Evolutionary conservation across 352 stramenopile species (phyloP), one percentile per base, ranked within the genome.

Genomic region (Plasmopara muralis): DNA sequence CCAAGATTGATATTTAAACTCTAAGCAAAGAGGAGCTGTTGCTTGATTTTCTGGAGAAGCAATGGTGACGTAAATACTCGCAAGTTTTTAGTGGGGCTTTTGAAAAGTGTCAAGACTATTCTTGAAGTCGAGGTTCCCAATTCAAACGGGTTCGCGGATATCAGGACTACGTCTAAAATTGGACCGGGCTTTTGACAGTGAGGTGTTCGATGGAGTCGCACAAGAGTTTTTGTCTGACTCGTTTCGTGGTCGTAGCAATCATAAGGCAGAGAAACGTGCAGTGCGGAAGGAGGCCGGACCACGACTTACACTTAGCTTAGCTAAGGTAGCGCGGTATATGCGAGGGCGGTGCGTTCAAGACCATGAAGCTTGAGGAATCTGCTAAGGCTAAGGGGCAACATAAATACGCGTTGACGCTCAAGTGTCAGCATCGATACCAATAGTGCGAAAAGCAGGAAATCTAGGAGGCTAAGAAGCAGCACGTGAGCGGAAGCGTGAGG

Each of bases 201-300:
- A 25, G 20, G 20, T 25, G 20, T 1, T 1, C 20, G 20, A 25
- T 25, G 3, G 3, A 25, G 20, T 3, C 20, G 3, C 20, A 8
- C 87, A 95, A 52, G 86, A 98, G 43, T 94, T 95, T 16, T 74
- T 98, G 31, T 83, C 20, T 1, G 20, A 25, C 20, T 25, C 20
- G 20, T 25, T 25, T 3, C 20, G 20, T 25, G 20, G 3, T 3
- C 20, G 20, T 25, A 25, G 20, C 20, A 25, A 98, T 69, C 77
- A 76, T 28, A 93, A 93, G 67, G 68, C 82, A 14, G 81, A 97
- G 62, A 97, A 97, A 61, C 87, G 82, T 47, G 88, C 90, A 8
- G 88, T 99, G 31, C 95, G 96, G 47, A 47, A 85, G 6, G 96
- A 99, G 76, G 84, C 99, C 31, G 96, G 96, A 8, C 96, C 96